A percentile compares a stretch with the other conserved stretches of the same genome.
phyloP scores from a whole-genome alignment of 2,329 filamentous ascomycete species.

The Xylariales sp. region DNA sequence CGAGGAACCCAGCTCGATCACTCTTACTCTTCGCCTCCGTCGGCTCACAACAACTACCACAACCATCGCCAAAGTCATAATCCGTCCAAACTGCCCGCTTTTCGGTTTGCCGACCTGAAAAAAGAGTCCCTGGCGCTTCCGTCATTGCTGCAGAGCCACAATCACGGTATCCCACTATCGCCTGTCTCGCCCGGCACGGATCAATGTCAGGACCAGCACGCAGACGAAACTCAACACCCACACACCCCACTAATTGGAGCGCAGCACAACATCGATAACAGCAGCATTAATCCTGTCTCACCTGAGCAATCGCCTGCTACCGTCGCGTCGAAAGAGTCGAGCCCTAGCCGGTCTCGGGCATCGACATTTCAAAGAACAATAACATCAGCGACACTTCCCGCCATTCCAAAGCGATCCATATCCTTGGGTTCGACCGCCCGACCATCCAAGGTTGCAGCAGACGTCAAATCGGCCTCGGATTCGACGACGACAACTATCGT shows the following conservation, averaged over 20 bases:
- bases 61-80: constrained; percentile 49
- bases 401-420: constrained; percentile 29
- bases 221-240: constrained; percentile 18
- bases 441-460: constrained; percentile 8
- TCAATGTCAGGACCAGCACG: constrained; percentile 14
- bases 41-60: constrained; percentile 28
- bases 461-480: constrained; percentile 23
- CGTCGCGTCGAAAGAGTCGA: constrained; percentile 29
- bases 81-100: constrained; percentile 51
- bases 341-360: constrained; percentile 28
- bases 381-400: constrained; percentile 19
- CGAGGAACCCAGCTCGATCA: too few species aligned
- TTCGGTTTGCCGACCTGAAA: constrained; percentile 47
- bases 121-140: constrained; percentile 31
- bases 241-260: constrained; percentile 11
- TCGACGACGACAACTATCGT: constrained; percentile 24
- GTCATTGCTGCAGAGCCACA: constrained; percentile 28
- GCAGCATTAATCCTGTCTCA: constrained; percentile 25
- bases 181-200: constrained; percentile 33
- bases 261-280: constrained; percentile 16
- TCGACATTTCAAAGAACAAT: constrained; percentile 31
- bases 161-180: constrained; percentile 30
- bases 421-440: constrained; percentile 30
- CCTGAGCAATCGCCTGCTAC: constrained; percentile 18
- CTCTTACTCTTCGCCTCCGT: constrained; percentile 11